Conservation (phyloP, 768 basidiomycete genomes). For the Tricholoma sp. region DNA sequence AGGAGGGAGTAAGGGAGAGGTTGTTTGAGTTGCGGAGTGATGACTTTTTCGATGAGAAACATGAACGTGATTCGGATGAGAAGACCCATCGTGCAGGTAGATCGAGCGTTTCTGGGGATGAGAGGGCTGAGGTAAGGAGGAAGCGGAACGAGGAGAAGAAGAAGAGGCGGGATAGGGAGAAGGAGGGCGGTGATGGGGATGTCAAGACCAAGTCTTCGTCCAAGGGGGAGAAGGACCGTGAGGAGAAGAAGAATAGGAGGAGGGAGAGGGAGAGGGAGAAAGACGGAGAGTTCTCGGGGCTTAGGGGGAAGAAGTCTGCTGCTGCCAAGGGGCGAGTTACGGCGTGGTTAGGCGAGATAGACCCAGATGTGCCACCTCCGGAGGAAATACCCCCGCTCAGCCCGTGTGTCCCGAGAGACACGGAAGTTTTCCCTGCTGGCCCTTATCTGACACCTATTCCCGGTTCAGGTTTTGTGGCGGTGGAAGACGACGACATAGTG, state of each 20-base stretch:
- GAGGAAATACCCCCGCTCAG: slow-evolving; percentile 41
- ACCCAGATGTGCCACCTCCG: slow-evolving; percentile 49
- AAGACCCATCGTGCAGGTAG: slow-evolving; percentile 33
- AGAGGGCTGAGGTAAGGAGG: slow-evolving; percentile 18
- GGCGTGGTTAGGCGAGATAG: slow-evolving; percentile 70
- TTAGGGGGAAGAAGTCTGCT: slow-evolving; percentile 13
- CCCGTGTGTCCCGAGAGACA: slow-evolving; percentile 13
- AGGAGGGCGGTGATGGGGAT: slow-evolving; percentile 15
- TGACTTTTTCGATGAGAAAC: slow-evolving; percentile 16
- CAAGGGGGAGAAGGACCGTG: slow-evolving; percentile 16
- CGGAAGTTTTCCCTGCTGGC: not conserved
- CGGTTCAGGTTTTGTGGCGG: not conserved
- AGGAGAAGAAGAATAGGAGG: slow-evolving; percentile 16
- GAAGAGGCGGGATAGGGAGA: slow-evolving; percentile 19
- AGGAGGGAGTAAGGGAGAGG: slow-evolving; percentile 15
- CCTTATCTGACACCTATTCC: not conserved
- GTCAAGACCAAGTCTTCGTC: not conserved
- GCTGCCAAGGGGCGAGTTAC: slow-evolving; percentile 69
- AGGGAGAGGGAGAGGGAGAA: slow-evolving; percentile 20
- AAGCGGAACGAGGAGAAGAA: slow-evolving; percentile 22
- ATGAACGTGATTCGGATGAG: slow-evolving; percentile 29
- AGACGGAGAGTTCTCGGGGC: slow-evolving; percentile 19
- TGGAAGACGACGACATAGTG: not conserved
- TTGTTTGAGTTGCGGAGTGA: slow-evolving; percentile 12
- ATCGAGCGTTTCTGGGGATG: slow-evolving; percentile 24